Base-by-base conservation (phyloP, 2,329 filamentous ascomycete species). In the Epichloe scottii region DNA sequence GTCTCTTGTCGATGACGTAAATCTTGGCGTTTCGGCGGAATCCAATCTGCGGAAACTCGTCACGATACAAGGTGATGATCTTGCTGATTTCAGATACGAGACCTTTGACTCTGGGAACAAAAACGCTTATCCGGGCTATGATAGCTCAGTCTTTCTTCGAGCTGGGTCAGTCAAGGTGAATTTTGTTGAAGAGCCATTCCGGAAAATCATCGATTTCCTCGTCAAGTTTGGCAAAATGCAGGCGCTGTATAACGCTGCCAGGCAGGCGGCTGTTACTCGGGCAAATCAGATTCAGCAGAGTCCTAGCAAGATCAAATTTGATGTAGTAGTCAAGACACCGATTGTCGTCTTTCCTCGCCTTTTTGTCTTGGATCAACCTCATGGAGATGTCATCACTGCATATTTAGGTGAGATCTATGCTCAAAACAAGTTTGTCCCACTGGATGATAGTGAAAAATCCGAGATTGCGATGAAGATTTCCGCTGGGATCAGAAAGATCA, bases 221-320 rank as follows among this genome's bases (percentile, higher is more conserved):
- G 89, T 99, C 65, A 98, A 98, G 62, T 99, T 99, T 65, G 93
- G 94, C 54, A 95, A 95, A 69, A 99, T 99, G 93, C 93, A 98
- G 68, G 91, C 93, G 21, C 86, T 98, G 49, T 98, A 95, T 73
- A 98, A 99, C 63, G 91, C 93, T 41, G 93, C 94, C 12, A 82
- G 94, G 35, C 89, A 95, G 67, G 94, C 91, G 39, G 93, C 94
- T 3, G 88, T 93, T 39, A 91, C 87, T 55, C 90, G 96, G 66
- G 94, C 93, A 10, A 95, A 81, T 53, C 90, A 96, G 62, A 80
- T 98, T 5, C 93, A 97, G 62, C 85, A 97, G 62, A 90, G 83
- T 62, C 87, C 87, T 0, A 88, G 84, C 61, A 89, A 88, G 56
- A 87, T 97, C 72, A 90, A 94, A 63, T 96, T 96, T 52, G 93